phyloP scores from a whole-genome alignment of 768 basidiomycete species.

The Mycena epipterygia region DNA sequence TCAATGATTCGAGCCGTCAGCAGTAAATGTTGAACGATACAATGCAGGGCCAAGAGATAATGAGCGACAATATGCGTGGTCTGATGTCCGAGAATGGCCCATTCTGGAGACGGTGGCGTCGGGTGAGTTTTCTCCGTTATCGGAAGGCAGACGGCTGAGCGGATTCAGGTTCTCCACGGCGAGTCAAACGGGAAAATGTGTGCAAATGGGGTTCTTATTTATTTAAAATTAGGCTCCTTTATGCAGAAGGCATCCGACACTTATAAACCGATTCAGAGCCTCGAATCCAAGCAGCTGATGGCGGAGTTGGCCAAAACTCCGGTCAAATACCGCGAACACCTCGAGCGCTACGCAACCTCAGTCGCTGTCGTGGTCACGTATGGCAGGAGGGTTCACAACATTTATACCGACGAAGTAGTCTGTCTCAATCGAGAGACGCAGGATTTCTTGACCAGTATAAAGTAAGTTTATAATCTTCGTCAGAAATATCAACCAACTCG shows the following conservation, averaged over 20 bases:
- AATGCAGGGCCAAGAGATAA: slow-evolving; percentile 55
- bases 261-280: slow-evolving; percentile 61
- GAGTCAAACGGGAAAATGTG: neutral
- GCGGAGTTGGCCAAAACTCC: slow-evolving; percentile 57
- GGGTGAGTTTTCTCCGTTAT: slow-evolving; percentile 43
- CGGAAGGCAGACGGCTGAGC: neutral
- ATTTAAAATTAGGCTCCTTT: slow-evolving; percentile 19
- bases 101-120: slow-evolving; percentile 63
- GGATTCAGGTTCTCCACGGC: slow-evolving; percentile 55
- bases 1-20: neutral
- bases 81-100: slow-evolving; percentile 60
- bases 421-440: slow-evolving; percentile 32
- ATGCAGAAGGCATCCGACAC: slow-evolving; percentile 52
- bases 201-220: neutral
- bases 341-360: slow-evolving; percentile 56
- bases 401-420: slow-evolving; percentile 61
- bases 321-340: slow-evolving; percentile 49
- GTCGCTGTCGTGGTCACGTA: slow-evolving; percentile 61
- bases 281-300: slow-evolving; percentile 61
- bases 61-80: slow-evolving; percentile 61
- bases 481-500: neutral
- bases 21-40: neutral
- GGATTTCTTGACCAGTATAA: slow-evolving; percentile 45
- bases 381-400: slow-evolving; percentile 55
- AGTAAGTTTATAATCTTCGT: slow-evolving; percentile 37